Base-by-base conservation (phyloP, 148 eudicot species). In the Rhododendron griersonianum region DNA sequence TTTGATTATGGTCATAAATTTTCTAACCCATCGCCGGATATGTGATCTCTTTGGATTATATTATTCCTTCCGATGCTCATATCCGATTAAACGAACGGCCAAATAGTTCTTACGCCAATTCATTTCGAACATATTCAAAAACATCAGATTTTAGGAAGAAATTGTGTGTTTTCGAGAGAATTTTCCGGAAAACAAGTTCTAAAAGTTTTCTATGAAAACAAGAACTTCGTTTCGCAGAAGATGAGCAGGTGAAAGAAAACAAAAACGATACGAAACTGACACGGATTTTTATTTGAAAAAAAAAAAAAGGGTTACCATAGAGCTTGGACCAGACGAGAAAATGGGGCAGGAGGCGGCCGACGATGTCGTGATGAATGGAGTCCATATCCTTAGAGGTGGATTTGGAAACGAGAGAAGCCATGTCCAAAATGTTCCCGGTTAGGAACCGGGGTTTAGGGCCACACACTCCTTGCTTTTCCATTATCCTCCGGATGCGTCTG, bases 261-360 rank as follows among this genome's bases (percentile, higher is more conserved):
- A 35, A 15, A 73, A 33, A 33, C 11, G 11, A 63, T 9, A 63
- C 7, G 2, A 59, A 59, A 21, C 9, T 5, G 10, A 63, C 11
- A 3, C 3, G 16, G 2, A 6, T 63, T 63, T 59, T 9, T 63
- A 2, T 23, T 6, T 2, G 1, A 1, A 25, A 28, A 33, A 37
- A 75, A 1, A 1, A 25, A 28, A 33, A 37, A 37, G 0, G 30
- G 2, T 13, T 90, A 95, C 98, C 98, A 75, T 94, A 95, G 59
- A 87, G 45, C 19, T 89, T 87, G 37, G 98, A 94, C 98, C 98
- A 95, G 76, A 85, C 80, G 81, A 94, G 91, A 81, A 80, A 91
- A 88, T 95, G 98, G 2, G 98, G 98, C 67, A 95, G 87, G 81
- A 95, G 94, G 30, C 98, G 98, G 21, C 75, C 84, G 5, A 95